Base-by-base conservation (phyloP, 2,329 filamentous ascomycete genomes). In the Neonectria punicea region DNA sequence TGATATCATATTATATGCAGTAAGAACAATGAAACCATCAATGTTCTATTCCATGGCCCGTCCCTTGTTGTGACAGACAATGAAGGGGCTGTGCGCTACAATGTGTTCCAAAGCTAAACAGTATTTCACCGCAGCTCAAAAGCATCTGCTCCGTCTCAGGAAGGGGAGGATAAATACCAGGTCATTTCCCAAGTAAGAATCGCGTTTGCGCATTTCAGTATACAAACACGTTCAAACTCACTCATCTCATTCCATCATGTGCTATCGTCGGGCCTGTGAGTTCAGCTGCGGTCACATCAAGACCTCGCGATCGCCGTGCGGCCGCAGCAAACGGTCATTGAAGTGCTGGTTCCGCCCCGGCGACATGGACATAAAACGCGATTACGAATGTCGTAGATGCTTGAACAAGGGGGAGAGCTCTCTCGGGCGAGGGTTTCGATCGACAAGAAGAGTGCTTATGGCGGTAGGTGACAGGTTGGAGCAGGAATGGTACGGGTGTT, bases 241-340 rank as follows among this genome's bases (percentile, higher is more conserved):
- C 9, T 16, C 2, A 43, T 58, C 25, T 5, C 9, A 10, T 4
- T 44, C 16, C 28, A n/a, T 18, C 6, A 67, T 67, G 65, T 67
- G 62, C 36, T 51, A 56, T 36, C 50, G 39, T 14, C 44, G 28
- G 39, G n/a, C 59, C 14, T 25, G 44, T 54, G 39, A 44, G 28
- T n/a, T 66, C 54, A 34, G 61, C 58, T 80, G 78, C 72, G 73
- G 75, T 57, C 77, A 79, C 66, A 68, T 64, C 61, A 32, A 7
- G 49, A 67, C 74, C 32, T 72, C 70, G 18, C 66, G 76, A 28
- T 74, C 76, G 5, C 70, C 70, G 39, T 80, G 78, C 70, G 41
- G 47, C 11, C 57, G 56, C 34, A 43, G 18, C 10, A 39, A 25
- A 16, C 34, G n/a, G n/a, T 25, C 36, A 6, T 3, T 44, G 39